These are phyloP conservation scores for Pseudogymnoascus sp. DNA, from an alignment of 2,329 filamentous ascomycete genomes.

Conservation along the genomic window DNA sequence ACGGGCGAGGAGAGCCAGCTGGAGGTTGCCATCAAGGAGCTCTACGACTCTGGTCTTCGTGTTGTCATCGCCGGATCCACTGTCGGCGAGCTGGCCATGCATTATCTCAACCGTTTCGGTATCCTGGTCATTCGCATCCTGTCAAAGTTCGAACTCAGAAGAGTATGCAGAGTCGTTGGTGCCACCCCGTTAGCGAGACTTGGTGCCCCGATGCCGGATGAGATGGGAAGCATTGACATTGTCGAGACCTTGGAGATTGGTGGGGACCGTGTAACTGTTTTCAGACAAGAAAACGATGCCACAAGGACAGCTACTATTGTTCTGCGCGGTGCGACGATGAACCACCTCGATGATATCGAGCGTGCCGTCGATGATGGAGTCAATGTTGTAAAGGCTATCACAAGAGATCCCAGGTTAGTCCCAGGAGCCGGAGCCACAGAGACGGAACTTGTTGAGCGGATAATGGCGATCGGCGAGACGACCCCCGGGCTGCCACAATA, in stretches of 20 bases:
- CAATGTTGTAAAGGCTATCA: conserved; percentile 97
- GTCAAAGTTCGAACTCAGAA: conserved; percentile 94
- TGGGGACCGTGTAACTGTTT: conserved; percentile 95
- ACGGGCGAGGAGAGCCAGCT: conserved; percentile 93
- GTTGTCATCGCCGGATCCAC: conserved; percentile 88
- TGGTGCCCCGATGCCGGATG: conserved; percentile 98
- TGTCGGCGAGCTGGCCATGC: conserved; percentile 90
- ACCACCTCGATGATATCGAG: conserved; percentile 95
- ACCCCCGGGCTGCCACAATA: conserved; percentile 91
- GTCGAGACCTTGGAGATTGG: conserved; percentile 98
- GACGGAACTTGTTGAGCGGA: conserved; percentile 84
- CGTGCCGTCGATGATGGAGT: conserved; percentile 96
- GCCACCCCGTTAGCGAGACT: conserved; percentile 93
- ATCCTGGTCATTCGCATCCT: conserved; percentile 95
- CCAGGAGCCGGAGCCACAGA: conserved; percentile 93
- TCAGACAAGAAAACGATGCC: conserved; percentile 88
- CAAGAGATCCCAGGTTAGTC: conserved; percentile 81
- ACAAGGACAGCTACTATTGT: conserved; percentile 93
- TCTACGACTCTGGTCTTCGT: conserved; percentile 85
- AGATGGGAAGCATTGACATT: conserved; percentile 91
- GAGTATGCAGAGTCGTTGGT: conserved; percentile 90
- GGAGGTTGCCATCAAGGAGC: conserved; percentile 85
- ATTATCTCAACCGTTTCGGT: conserved; percentile 96
- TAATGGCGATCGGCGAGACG: conserved; percentile 84
- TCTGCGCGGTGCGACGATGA: conserved; percentile 90